Evolutionary conservation across 257 asterid species (phyloP).

Genomic region (Gentiana macrophylla): DNA sequence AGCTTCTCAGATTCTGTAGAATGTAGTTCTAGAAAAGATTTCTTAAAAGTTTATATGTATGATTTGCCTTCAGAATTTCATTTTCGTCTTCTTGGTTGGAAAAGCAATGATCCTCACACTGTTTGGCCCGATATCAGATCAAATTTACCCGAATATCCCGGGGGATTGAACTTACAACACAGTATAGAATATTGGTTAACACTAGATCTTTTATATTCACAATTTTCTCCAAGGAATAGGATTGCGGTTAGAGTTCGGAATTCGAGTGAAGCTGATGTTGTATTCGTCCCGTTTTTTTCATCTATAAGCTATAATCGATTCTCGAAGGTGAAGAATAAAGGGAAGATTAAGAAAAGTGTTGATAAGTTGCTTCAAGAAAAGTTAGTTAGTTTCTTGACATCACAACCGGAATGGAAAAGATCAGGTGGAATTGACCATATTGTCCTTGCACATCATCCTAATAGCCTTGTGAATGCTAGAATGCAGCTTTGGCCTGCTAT

Average conservation of each 20-base stretch:
- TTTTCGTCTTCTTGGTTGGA: slow-evolving; percentile 63
- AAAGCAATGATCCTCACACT: slow-evolving; percentile 25
- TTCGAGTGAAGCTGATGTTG: slow-evolving; percentile 81
- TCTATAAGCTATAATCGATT: slow-evolving; percentile 68
- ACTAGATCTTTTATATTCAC: slow-evolving; percentile 65
- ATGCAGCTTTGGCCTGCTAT: slow-evolving; percentile 84
- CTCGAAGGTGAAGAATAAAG: slow-evolving; percentile 38
- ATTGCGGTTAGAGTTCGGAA: slow-evolving; percentile 51
- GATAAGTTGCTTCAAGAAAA: slow-evolving; percentile 54
- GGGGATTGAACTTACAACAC: slow-evolving; percentile 30
- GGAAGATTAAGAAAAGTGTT: slow-evolving; percentile 32
- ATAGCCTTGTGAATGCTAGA: slow-evolving; percentile 76
- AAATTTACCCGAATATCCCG: slow-evolving; percentile 65
- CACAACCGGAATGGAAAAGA: slow-evolving; percentile 70
- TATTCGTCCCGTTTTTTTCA: slow-evolving; percentile 84
- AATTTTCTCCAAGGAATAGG: slow-evolving; percentile 28
- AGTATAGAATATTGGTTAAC: slow-evolving; percentile 79
- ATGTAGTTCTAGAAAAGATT: slow-evolving; percentile 27
- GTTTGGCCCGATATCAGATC: slow-evolving; percentile 72
- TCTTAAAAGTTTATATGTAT: slow-evolving; percentile 79
- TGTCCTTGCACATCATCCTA: slow-evolving; percentile 85
- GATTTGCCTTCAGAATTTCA: slow-evolving; percentile 82
- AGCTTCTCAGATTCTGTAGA: slow-evolving; percentile 9
- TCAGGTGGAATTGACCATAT: slow-evolving; percentile 72
- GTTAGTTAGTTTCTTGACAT: slow-evolving; percentile 50